A percentile compares a stretch with the other conserved stretches of the same genome.
These are phyloP conservation scores for Pichia sp. DNA, from an alignment of 1,139 yeast species.

Conservation along the genomic window DNA sequence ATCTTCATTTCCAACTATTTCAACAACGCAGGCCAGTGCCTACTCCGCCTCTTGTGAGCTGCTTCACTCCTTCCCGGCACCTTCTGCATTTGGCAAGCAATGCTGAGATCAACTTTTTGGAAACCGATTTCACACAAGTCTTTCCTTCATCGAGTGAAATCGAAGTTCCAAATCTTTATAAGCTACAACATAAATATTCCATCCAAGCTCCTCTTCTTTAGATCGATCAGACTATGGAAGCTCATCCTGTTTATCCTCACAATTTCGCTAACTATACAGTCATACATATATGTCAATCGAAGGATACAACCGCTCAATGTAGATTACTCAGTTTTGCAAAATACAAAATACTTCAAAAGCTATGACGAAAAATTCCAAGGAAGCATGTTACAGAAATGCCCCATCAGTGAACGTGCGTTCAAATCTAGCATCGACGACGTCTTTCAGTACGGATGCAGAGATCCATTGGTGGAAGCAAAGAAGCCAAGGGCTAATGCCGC, in stretches of 20 bases:
- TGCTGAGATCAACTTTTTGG: background rate
- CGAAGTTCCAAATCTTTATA: background rate
- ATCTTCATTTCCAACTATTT: background rate
- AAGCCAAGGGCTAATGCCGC: slow-evolving; percentile 63
- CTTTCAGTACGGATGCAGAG: slow-evolving; percentile 52
- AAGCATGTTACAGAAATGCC: slow-evolving; percentile 21
- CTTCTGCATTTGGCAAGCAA: background rate
- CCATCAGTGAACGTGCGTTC: slow-evolving; percentile 33
- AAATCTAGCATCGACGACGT: slow-evolving; percentile 38
- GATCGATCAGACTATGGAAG: slow-evolving; percentile 4
- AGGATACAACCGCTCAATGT: slow-evolving; percentile 4
- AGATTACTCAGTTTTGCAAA: slow-evolving; percentile 2
- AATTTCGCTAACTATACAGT: slow-evolving; percentile 1
- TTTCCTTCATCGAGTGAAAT: background rate
- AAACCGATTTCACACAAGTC: background rate
- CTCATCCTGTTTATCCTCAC: background rate
- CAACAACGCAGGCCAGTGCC: background rate
- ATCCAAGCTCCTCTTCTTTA: background rate
- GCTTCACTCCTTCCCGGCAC: background rate
- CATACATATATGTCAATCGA: background rate
- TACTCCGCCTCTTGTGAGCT: background rate
- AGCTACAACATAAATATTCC: background rate
- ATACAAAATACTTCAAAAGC: slow-evolving; percentile 1
- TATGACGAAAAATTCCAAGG: slow-evolving; percentile 19
- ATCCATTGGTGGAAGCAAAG: slow-evolving; percentile 30